A percentile compares a stretch with the other conserved stretches of the same genome.
phyloP scores from a whole-genome alignment of 495 filamentous ascomycete genomes.

The Staphylotrichum longicolle region DNA sequence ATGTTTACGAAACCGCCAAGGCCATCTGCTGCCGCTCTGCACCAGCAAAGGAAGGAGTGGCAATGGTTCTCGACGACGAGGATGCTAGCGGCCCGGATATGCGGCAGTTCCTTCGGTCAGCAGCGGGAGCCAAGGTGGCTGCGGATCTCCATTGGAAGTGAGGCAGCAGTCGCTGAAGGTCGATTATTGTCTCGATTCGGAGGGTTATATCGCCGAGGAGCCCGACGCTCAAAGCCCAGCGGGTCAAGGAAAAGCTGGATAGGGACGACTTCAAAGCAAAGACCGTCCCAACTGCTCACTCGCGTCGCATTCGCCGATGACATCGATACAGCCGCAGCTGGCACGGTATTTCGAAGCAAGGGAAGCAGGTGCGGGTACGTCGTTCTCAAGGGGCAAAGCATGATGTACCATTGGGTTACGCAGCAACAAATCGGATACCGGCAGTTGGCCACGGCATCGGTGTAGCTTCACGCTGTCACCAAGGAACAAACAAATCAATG shows the following conservation, averaged over 20 bases:
- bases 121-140: constrained; percentile 58
- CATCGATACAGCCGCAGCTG: background rate
- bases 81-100: constrained; percentile 43
- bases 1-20: constrained; percentile 61
- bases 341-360: background rate
- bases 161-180: constrained; percentile 17
- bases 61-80: constrained; percentile 47
- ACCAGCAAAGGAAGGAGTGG: constrained; percentile 43
- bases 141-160: constrained; percentile 62
- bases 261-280: background rate
- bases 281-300: background rate
- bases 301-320: background rate
- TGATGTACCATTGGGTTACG: constrained; percentile 20
- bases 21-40: constrained; percentile 56
- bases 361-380: constrained; percentile 14
- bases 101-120: constrained; percentile 61
- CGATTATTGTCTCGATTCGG: constrained; percentile 1
- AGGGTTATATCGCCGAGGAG: background rate
- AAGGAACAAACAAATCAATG: constrained; percentile 11
- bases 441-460: constrained; percentile 20
- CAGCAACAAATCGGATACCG: constrained; percentile 28
- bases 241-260: background rate
- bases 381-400: constrained; percentile 20
- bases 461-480: constrained; percentile 9
- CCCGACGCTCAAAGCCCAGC: background rate